These are phyloP conservation scores for Golubevia sp. DNA, from an alignment of 1,284 basidiomycete genomes.

Conservation along the genomic window DNA sequence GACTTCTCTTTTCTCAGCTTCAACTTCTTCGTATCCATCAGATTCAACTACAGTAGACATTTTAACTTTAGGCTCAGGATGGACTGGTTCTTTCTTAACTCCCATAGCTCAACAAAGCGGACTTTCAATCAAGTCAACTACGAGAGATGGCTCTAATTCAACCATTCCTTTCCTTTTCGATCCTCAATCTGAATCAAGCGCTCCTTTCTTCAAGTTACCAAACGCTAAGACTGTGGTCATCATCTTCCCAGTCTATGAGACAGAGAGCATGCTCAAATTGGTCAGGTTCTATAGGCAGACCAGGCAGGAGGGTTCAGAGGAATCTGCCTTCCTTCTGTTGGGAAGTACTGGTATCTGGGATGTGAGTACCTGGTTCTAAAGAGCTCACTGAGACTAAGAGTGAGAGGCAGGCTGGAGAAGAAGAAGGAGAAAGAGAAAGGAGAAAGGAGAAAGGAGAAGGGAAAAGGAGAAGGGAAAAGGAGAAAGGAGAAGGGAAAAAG, in stretches of 20 bases:
- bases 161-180: constrained; percentile 58
- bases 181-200: constrained; percentile 46
- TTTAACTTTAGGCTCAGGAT: constrained; percentile 35
- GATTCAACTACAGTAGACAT: constrained; percentile 23
- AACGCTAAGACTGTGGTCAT: constrained; percentile 69
- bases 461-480: no score
- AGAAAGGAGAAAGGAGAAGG: no score
- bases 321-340: no score
- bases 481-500: no score
- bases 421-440: no score
- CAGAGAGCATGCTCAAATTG: not conserved
- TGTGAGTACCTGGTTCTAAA: no score
- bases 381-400: no score
- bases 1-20: no score
- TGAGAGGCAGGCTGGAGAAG: no score
- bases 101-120: constrained; percentile 13
- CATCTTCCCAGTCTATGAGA: constrained; percentile 64
- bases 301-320: constrained; percentile 62
- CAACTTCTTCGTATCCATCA: no score
- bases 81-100: constrained; percentile 33
- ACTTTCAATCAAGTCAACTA: no score
- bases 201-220: constrained; percentile 66
- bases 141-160: constrained; percentile 6
- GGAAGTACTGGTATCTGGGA: constrained; percentile 68
- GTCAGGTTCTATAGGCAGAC: not conserved